phyloP scores from a whole-genome alignment of 2,329 filamentous ascomycete species.

The Cryphonectria parasitica region DNA sequence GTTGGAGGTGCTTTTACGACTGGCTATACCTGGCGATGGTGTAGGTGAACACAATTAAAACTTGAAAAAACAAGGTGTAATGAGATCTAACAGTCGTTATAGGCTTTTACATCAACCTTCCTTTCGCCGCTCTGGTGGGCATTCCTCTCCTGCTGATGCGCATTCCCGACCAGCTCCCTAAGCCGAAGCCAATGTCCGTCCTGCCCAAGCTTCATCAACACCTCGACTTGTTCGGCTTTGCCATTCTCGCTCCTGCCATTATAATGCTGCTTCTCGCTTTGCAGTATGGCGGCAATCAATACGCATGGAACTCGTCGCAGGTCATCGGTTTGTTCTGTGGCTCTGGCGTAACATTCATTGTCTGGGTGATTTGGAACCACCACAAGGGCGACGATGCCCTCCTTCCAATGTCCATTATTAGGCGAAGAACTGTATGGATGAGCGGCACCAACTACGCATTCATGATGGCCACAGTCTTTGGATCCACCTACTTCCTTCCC shows the following conservation, averaged over 20 bases:
- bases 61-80: neutral
- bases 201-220: neutral
- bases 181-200: neutral
- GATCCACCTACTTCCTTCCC: conserved; percentile 38
- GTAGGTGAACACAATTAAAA: conserved; percentile 33
- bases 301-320: conserved; percentile 44
- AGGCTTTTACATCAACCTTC: conserved; percentile 54
- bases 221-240: conserved; percentile 49
- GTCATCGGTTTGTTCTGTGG: conserved; percentile 49
- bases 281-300: conserved; percentile 46
- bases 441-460: conserved; percentile 32
- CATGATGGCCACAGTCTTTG: conserved; percentile 32
- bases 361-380: conserved; percentile 49
- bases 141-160: conserved; percentile 38
- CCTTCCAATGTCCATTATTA: conserved; percentile 35
- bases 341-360: conserved; percentile 36
- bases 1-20: conserved; percentile 48
- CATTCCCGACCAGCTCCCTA: conserved; percentile 40
- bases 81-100: conserved; percentile 7
- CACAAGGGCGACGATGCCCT: conserved; percentile 35
- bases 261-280: conserved; percentile 50
- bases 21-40: conserved; percentile 50
- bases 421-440: conserved; percentile 28
- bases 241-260: conserved; percentile 46
- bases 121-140: conserved; percentile 44